Evolutionary conservation across 2,329 filamentous ascomycete genomes (phyloP).

Genomic region (Trichoderma guizhouense): DNA sequence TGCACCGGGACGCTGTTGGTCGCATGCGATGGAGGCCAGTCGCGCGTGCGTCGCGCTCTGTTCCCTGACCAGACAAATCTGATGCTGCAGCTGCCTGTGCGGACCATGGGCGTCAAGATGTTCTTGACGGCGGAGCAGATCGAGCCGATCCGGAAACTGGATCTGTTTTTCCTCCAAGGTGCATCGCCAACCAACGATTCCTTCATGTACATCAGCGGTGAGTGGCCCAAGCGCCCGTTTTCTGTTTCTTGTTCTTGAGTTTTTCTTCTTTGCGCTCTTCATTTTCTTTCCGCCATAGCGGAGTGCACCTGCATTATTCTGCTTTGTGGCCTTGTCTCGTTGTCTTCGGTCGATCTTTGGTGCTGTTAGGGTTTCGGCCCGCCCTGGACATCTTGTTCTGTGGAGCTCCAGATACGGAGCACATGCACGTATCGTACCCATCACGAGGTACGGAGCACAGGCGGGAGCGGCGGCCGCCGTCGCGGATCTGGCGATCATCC

Average conservation of each 20-base stretch:
- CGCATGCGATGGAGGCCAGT: slow-evolving; percentile 50
- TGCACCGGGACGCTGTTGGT: slow-evolving; percentile 43
- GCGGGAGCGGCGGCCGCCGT: slow-evolving; percentile 14
- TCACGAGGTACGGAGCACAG: neutral
- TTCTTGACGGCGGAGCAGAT: slow-evolving; percentile 41
- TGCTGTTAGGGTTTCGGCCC: neutral
- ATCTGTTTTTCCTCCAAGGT: slow-evolving; percentile 55
- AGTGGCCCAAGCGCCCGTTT: slow-evolving; percentile 20
- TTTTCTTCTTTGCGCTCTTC: neutral
- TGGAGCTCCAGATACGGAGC: neutral
- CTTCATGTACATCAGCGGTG: slow-evolving; percentile 53
- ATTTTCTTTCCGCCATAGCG: neutral
- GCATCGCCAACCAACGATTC: slow-evolving; percentile 48
- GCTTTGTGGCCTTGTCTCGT: neutral
- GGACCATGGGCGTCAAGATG: slow-evolving; percentile 46
- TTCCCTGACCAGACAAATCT: slow-evolving; percentile 30
- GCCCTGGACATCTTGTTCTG: neutral
- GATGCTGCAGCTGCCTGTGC: slow-evolving; percentile 43
- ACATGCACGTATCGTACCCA: neutral
- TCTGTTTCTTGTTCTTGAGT: neutral
- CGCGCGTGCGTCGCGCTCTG: slow-evolving; percentile 38
- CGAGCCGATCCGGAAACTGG: slow-evolving; percentile 42
- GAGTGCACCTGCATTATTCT: neutral
- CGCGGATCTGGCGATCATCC: slow-evolving; percentile 12
- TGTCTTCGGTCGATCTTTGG: neutral